Evolutionary conservation across 2,329 filamentous ascomycete genomes (phyloP), one percentile per base, ranked within the genome.

Genomic region (Ramularia collo-cygni): DNA sequence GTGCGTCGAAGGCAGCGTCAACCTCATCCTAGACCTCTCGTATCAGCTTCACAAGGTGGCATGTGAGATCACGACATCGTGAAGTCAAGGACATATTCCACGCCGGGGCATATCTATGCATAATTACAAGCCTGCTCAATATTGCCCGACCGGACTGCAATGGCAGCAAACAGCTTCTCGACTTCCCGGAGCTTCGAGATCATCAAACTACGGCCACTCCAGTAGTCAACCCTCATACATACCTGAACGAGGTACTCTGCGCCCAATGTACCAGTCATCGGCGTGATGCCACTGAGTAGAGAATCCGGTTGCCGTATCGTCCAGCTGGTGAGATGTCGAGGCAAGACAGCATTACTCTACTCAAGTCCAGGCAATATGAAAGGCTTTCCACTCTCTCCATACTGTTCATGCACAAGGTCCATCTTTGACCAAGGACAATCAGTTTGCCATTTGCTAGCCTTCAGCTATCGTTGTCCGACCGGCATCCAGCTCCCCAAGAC

Each of bases 21-120:
- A 42, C 35, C 37, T 50, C 47, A 5, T 44, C 43, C 12, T 38
- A 37, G 8, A 50, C 34, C 17, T 52, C 39, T 4, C 24, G 30
- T 15, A 35, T 43, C 12, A 48, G 31, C 8, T 28, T 42, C 8
- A 32, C 35, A 9, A 43, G 27, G 9, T 50, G 47, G 8, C 45
- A 32, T 9, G 47, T 48, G 13, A 50, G 18, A 31, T 47, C 38
- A 2, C 47, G 31, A 39, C 1, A 51, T 47, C 3, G 27, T 35
- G 10, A 50, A 43, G 16, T 52, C 45, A n/a, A 35, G 28, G 3
- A 40, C 37, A 15, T 27, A 40, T 1, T 37, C 42, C 26, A 30
- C 37, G 8, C 14, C 26, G 2, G 45, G 42, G 4, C 45, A 12
- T 28, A 5, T n/a, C 4, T 32, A 12, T 29, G 13, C 16, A 16